These are phyloP conservation scores for Camelina sativa DNA, from an alignment of 345 rosid genomes.

Conservation along the genomic window DNA sequence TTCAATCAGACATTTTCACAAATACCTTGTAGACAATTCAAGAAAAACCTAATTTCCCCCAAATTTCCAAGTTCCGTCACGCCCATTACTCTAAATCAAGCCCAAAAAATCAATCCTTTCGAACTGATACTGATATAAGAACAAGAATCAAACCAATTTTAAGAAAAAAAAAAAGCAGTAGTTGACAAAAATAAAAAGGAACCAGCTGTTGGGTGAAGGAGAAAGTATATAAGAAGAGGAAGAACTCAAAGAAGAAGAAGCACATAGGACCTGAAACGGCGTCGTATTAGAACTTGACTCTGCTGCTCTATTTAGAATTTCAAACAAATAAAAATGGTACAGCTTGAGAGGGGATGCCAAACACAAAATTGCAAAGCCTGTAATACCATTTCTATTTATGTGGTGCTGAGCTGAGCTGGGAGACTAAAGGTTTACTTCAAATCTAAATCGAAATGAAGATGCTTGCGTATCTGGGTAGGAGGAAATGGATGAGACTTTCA, in stretches of 20 bases:
- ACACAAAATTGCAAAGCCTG: constrained; percentile 4
- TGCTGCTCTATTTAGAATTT: background rate
- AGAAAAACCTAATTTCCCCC: constrained; percentile 2
- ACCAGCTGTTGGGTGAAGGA: constrained; percentile 24
- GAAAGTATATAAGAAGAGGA: background rate
- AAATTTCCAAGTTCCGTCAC: constrained; percentile 4
- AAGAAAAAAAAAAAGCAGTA: background rate
- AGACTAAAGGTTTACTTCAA: background rate
- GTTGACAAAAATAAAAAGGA: background rate
- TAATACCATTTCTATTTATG: constrained; percentile 9
- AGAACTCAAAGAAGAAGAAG: constrained; percentile 2
- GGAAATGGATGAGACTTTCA: constrained; percentile 37
- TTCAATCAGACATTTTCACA: constrained; percentile 20
- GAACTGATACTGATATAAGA: background rate
- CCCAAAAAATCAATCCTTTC: constrained; percentile 11
- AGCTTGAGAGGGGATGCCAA: constrained; percentile 9
- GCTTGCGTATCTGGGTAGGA: constrained; percentile 18
- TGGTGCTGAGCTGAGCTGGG: background rate
- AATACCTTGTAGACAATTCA: constrained; percentile 32
- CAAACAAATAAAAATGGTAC: background rate
- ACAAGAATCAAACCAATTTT: background rate
- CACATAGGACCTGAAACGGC: constrained; percentile 13
- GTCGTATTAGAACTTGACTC: background rate
- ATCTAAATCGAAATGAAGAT: constrained; percentile 13
- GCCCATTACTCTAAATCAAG: constrained; percentile 27